phyloP scores from a whole-genome alignment of 768 basidiomycete species.

The Naganishia antarctica region DNA sequence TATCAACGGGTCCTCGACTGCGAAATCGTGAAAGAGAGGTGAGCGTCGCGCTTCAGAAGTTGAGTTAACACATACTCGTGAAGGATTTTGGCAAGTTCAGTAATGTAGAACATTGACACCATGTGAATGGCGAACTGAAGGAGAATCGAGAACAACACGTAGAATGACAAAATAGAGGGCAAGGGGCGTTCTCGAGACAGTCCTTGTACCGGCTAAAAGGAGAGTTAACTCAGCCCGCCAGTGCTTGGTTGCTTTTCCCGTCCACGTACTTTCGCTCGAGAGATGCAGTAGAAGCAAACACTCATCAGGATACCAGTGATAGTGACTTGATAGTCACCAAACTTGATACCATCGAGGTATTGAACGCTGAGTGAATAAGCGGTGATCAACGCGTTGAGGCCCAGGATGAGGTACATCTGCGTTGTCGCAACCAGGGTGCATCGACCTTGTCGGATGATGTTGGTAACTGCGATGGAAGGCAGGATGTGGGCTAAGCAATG shows the following conservation, averaged over 20 bases:
- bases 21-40: constrained; percentile 13
- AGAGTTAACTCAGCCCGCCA: background rate
- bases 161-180: constrained; percentile 93
- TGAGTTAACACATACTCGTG: constrained; percentile 57
- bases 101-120: constrained; percentile 83
- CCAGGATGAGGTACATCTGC: constrained; percentile 99
- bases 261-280: constrained; percentile 85
- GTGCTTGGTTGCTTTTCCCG: no score
- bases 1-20: constrained; percentile 70
- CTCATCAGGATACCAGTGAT: constrained; percentile 96
- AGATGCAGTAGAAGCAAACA: constrained; percentile 97
- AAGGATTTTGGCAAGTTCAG: constrained; percentile 67
- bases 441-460: constrained; percentile 96
- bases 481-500: no score
- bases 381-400: constrained; percentile 93
- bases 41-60: background rate
- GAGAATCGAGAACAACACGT: constrained; percentile 85
- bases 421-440: constrained; percentile 98
- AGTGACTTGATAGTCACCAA: constrained; percentile 97
- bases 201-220: constrained; percentile 81
- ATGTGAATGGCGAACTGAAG: constrained; percentile 94
- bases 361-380: constrained; percentile 98
- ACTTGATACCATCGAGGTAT: constrained; percentile 97
- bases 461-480: constrained; percentile 64
- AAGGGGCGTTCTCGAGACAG: constrained; percentile 87